Evolutionary conservation across 1,284 basidiomycete genomes (phyloP).

Genomic region (Austroboletus niveus): DNA sequence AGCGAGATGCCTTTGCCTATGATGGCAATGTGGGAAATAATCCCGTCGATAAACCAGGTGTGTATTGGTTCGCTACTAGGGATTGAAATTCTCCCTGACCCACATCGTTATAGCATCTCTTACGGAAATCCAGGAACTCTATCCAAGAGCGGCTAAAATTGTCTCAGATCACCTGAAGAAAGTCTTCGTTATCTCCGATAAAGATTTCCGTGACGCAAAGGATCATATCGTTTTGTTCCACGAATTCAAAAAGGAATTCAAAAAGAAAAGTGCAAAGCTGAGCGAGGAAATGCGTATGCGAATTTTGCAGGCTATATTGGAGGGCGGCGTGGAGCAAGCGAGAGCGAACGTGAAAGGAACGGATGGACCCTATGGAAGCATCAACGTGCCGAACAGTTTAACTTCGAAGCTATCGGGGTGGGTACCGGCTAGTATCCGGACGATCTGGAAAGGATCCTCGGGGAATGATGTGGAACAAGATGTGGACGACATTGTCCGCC

Average conservation of each 20-base stretch:
- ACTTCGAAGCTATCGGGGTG: background rate
- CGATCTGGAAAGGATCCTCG: background rate
- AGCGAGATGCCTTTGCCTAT: slow-evolving; percentile 13
- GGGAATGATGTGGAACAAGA: background rate
- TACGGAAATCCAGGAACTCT: slow-evolving; percentile 5
- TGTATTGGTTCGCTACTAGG: background rate
- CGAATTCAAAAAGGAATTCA: slow-evolving; percentile 17
- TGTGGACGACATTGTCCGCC: slow-evolving; percentile 3
- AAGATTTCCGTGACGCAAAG: slow-evolving; percentile 21
- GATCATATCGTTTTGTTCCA: slow-evolving; percentile 20
- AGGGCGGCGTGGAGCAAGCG: slow-evolving; percentile 5
- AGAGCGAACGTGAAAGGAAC: background rate
- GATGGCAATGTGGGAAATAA: background rate
- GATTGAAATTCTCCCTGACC: background rate
- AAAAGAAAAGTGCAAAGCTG: slow-evolving; percentile 1
- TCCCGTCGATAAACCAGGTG: slow-evolving; percentile 8
- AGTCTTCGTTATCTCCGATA: background rate
- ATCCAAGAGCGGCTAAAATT: slow-evolving; percentile 19
- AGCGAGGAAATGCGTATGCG: background rate
- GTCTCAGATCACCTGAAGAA: slow-evolving; percentile 1
- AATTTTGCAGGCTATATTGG: slow-evolving; percentile 14
- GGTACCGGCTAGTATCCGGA: background rate
- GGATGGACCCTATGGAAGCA: too few species aligned
- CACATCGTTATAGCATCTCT: slow-evolving; percentile 12
- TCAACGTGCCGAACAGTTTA: background rate